phyloP scores from a whole-genome alignment of 257 asterid genomes.

The Leptodermis oblonga region DNA sequence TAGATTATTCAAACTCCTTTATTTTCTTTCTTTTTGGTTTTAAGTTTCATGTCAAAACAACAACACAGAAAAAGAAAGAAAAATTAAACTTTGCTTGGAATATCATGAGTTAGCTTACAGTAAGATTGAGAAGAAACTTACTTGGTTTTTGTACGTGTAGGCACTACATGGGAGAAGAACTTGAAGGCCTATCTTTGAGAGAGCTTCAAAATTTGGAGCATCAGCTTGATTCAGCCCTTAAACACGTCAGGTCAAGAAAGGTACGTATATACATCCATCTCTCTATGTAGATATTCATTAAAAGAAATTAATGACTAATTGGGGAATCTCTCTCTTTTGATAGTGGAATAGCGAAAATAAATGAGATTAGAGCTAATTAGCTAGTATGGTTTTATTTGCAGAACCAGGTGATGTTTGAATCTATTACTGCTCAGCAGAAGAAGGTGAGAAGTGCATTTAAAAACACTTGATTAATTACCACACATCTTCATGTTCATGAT shows the following conservation, averaged over 20 bases:
- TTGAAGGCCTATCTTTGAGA: conserved; percentile 52
- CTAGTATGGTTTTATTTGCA: conserved; percentile 26
- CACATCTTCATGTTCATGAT: too few species aligned
- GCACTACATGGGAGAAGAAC: conserved; percentile 80
- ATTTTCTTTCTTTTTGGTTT: not conserved
- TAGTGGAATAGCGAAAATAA: not conserved
- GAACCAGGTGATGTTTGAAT: conserved; percentile 82
- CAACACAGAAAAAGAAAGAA: too few species aligned
- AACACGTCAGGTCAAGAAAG: conserved; percentile 73
- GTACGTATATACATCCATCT: conserved; percentile 23
- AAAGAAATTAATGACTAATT: too few species aligned
- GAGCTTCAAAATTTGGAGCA: conserved; percentile 87
- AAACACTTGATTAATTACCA: too few species aligned
- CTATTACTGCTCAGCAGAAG: conserved; percentile 73
- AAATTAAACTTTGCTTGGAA: not conserved
- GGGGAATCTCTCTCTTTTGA: too few species aligned
- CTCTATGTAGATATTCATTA: too few species aligned
- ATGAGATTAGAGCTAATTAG: not conserved
- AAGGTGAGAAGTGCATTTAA: conserved; percentile 38
- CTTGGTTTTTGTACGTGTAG: conserved; percentile 20
- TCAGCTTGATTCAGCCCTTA: conserved; percentile 73
- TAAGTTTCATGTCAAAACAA: not conserved
- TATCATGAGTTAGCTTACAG: too few species aligned
- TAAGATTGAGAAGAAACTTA: too few species aligned
- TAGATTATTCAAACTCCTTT: too few species aligned